Percentiles rank a stretch among this genome's conserved stretches.
Evolutionary conservation across 257 asterid species (phyloP).

Genomic region (Solanum piurae): DNA sequence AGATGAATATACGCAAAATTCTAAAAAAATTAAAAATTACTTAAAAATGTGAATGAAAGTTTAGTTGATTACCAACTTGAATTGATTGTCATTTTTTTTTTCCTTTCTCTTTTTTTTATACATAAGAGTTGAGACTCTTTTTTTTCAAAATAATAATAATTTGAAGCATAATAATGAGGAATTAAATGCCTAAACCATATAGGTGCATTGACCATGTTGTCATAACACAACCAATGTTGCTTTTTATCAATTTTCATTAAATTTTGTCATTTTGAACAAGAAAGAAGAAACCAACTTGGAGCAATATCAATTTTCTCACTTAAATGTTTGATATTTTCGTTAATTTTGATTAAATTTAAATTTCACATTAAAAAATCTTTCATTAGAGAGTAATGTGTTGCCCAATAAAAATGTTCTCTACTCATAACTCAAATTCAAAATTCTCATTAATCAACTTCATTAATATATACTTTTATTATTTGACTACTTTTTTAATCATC

Average conservation of each 20-base stretch:
- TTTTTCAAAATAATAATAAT: too few relatives aligned
- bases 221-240: background rate
- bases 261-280: background rate
- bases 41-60: too few relatives aligned
- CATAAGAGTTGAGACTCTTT: background rate
- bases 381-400: background rate
- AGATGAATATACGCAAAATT: fast-evolving
- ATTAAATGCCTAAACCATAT: background rate
- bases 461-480: background rate
- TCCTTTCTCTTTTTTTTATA: too few relatives aligned
- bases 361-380: background rate
- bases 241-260: background rate
- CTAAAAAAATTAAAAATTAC: too few relatives aligned
- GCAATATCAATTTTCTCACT: too few relatives aligned
- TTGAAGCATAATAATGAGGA: background rate
- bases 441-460: background rate
- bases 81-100: too few relatives aligned
- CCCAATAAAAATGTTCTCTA: background rate
- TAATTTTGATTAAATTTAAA: background rate
- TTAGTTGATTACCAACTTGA: too few relatives aligned
- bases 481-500: background rate
- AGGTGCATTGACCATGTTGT: background rate
- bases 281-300: background rate
- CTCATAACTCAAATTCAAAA: background rate
- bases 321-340: background rate